Conservation (phyloP, 2,329 filamentous ascomycete genomes). For the Leptographium galeiforme region DNA sequence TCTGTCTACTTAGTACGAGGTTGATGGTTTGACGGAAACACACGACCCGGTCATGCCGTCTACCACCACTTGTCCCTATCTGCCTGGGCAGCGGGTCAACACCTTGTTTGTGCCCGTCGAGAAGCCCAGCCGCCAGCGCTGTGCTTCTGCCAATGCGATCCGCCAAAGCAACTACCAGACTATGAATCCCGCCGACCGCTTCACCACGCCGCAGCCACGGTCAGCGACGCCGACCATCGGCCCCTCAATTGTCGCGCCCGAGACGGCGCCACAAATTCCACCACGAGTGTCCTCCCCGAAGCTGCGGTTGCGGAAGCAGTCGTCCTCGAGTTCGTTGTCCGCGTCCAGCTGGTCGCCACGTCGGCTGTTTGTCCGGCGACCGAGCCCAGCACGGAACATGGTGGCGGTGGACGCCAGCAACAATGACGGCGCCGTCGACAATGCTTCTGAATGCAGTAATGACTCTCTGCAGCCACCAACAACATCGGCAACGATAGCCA, state of each 20-base stretch:
- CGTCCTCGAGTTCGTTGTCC: neutral
- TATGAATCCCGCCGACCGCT: constrained; percentile 68
- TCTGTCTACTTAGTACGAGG: constrained; percentile 60
- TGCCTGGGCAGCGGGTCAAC: constrained; percentile 82
- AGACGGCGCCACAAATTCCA: neutral
- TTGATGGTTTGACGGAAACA: constrained; percentile 65
- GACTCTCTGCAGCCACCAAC: neutral
- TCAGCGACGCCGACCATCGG: constrained; percentile 23
- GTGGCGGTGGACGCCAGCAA: neutral
- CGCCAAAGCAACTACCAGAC: constrained; percentile 50
- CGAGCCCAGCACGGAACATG: constrained; percentile 1
- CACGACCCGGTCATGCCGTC: constrained; percentile 60
- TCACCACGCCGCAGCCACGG: constrained; percentile 51
- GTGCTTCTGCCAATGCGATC: constrained; percentile 51
- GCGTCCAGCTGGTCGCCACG: constrained; percentile 7
- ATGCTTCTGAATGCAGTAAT: neutral
- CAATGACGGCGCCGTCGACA: neutral
- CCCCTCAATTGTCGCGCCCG: constrained; percentile 16
- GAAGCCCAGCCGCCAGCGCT: constrained; percentile 43
- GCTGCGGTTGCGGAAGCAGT: neutral
- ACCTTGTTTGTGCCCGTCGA: constrained; percentile 69
- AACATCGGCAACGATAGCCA: neutral
- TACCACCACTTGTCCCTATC: constrained; percentile 68
- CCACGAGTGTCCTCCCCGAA: neutral
- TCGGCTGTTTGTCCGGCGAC: constrained; percentile 7